Base-by-base conservation (phyloP, 768 basidiomycete species). In the Trametes sanguinea region DNA sequence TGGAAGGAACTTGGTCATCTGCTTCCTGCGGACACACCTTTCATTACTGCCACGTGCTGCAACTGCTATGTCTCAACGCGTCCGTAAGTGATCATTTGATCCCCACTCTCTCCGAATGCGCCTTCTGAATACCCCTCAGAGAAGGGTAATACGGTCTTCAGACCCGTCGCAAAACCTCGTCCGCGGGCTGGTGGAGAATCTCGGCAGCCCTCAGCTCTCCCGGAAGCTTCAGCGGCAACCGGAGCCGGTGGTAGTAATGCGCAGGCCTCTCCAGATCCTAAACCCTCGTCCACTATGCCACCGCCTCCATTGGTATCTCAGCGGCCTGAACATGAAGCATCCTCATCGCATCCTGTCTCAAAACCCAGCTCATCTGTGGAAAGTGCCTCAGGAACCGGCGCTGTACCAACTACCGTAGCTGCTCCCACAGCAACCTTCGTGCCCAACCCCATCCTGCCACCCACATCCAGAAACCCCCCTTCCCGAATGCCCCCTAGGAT, bases 111-210 rank as follows among this genome's bases (percentile, higher is more conserved):
- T 30, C 45, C 7, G 32, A 9, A 1, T 5, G 11, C 35, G 16
- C 16, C 16, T 46, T 2, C 27, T 35, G n/a, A n/a, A 35, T 65
- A 3, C 54, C 43, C 13, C 43, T 17, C 66, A 92, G 89, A 91
- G 71, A 92, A 92, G 71, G 89, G 89, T 14, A 78, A 81, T 7
- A 80, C 85, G 5, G 72, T 90, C 56, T 92, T 92, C 67, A 83
- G 81, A 69, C 89, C 89, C n/a, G 79, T 88, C 3, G 78, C 76
- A 13, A 87, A 85, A 69, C 74, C 82, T 8, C 79, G 87, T 50
- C 67, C 80, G 13, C 84, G 86, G 30, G 52, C 58, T 11, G 64
- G 65, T 14, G 59, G 62, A 45, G 66, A 72, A 46, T 57, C 65
- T 32, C 65, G 65, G n/a, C 66, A 71, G 53, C 51, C 63, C 2